Conservation (phyloP, 2,329 filamentous ascomycete species). For the Colletotrichum siamense region DNA sequence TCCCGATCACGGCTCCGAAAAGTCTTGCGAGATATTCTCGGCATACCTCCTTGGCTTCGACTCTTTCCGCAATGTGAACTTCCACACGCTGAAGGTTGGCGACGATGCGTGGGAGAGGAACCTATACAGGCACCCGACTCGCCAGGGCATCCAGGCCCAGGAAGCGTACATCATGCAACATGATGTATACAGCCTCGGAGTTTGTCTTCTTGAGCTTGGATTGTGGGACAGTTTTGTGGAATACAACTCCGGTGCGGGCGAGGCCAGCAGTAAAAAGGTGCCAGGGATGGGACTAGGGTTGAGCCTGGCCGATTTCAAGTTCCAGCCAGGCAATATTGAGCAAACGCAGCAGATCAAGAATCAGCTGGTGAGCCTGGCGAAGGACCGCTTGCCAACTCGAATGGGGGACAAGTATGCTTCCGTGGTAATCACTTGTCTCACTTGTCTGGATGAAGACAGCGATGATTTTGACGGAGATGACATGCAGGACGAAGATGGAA, state of each 20-base stretch:
- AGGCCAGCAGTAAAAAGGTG: neutral
- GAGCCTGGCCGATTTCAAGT: neutral
- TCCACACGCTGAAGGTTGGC: slow-evolving; percentile 32
- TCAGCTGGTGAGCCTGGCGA: slow-evolving; percentile 22
- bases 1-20: neutral
- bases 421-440: slow-evolving; percentile 38
- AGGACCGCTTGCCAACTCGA: slow-evolving; percentile 17
- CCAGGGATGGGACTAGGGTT: neutral
- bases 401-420: slow-evolving; percentile 35
- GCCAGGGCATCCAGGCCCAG: slow-evolving; percentile 45
- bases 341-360: neutral
- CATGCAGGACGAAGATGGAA: slow-evolving; percentile 33
- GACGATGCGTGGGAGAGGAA: slow-evolving; percentile 48
- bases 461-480: slow-evolving; percentile 32
- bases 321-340: neutral
- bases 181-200: slow-evolving; percentile 61
- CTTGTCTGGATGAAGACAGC: slow-evolving; percentile 35
- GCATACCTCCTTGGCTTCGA: slow-evolving; percentile 53
- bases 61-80: slow-evolving; percentile 39
- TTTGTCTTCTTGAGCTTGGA: slow-evolving; percentile 58
- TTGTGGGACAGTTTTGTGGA: slow-evolving; percentile 45
- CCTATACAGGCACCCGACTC: slow-evolving; percentile 54
- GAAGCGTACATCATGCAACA: slow-evolving; percentile 56
- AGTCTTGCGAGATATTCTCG: neutral
- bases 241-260: slow-evolving; percentile 5